These are phyloP conservation scores for Teunomyces pallodes DNA, from an alignment of 805 yeast species.

Conservation along the genomic window DNA sequence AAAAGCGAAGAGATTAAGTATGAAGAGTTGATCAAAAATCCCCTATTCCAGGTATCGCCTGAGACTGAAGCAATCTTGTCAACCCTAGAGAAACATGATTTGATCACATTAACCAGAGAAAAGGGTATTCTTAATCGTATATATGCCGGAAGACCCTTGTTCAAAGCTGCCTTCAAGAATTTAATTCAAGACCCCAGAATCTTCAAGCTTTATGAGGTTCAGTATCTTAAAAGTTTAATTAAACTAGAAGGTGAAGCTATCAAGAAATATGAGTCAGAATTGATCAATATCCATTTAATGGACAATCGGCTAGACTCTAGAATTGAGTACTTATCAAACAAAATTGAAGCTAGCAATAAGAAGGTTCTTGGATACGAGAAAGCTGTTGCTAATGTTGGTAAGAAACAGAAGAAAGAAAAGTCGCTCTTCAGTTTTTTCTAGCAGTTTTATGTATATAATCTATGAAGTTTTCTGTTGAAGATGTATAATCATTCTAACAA, in stretches of 20 bases:
- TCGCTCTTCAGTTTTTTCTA: not conserved
- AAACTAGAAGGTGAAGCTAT: constrained; percentile 62
- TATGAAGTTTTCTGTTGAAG: not conserved
- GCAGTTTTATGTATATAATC: not conserved
- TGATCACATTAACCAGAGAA: constrained; percentile 68
- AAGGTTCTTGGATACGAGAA: constrained; percentile 33
- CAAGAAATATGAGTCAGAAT: constrained; percentile 65
- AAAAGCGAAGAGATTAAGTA: constrained; percentile 44
- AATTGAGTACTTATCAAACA: constrained; percentile 61
- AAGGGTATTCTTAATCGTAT: constrained; percentile 71
- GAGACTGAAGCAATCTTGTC: constrained; percentile 47
- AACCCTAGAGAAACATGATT: constrained; percentile 75
- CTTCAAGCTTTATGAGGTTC: constrained; percentile 61
- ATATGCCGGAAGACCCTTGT: constrained; percentile 81
- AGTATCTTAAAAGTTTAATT: constrained; percentile 54
- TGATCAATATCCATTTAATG: constrained; percentile 53
- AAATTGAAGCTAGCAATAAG: constrained; percentile 60
- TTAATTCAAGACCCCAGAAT: constrained; percentile 58
- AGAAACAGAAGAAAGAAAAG: constrained; percentile 2
- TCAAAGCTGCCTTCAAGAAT: constrained; percentile 70
- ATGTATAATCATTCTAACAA: constrained; percentile 20
- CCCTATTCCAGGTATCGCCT: constrained; percentile 58
- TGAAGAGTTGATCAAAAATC: constrained; percentile 52
- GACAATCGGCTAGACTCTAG: constrained; percentile 60
- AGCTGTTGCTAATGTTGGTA: constrained; percentile 21